Base-by-base conservation (phyloP, 768 basidiomycete genomes). In the Pisolithus marmoratus region DNA sequence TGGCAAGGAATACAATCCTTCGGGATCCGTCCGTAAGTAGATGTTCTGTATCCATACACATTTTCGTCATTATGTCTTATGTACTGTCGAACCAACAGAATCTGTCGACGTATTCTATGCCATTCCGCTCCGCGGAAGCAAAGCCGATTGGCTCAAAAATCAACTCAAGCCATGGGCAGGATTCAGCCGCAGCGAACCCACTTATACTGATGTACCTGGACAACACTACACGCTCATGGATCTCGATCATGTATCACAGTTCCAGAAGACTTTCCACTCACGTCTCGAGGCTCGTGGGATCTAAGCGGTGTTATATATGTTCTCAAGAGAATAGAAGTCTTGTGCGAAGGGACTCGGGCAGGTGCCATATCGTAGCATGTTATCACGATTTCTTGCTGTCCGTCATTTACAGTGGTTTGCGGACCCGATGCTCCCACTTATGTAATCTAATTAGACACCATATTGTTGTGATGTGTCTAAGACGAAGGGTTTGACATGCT, bases 211-310 rank as follows among this genome's bases (percentile, higher is more conserved):
- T 12, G 52, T 56, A 14, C 55, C 55, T 12, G 55, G 55, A 20
- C 55, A 54, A 23, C 55, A 56, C 27, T 56, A 56, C 41, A 56
- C 55, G 15, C 55, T 56, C 48, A 56, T 56, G 55, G 52, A 56
- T 48, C 50, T 54, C 27, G 48, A 53, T 11, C 52, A 55, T 42
- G 48, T 55, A 12, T 42, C 54, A 9, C 45, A 47, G 43, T 55
- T 55, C 48, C 55, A 56, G 22, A 56, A 56, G 52, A 54, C 54
- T 26, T 54, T 31, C 8, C 26, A 7, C 7, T 26, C 26, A 7
- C 26, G 26, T 26, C 26, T 26, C 26, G 26, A 26, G 26, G 26
- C 26, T 26, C 26, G 26, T 26, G 26, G 26, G 7, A 26, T 26
- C 4, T 26, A 26, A 26, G 26, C 26, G 26, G 4, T 7, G 26